Evolutionary conservation across 352 stramenopile genomes (phyloP).

Genomic region (Globisporangium camurandrum): DNA sequence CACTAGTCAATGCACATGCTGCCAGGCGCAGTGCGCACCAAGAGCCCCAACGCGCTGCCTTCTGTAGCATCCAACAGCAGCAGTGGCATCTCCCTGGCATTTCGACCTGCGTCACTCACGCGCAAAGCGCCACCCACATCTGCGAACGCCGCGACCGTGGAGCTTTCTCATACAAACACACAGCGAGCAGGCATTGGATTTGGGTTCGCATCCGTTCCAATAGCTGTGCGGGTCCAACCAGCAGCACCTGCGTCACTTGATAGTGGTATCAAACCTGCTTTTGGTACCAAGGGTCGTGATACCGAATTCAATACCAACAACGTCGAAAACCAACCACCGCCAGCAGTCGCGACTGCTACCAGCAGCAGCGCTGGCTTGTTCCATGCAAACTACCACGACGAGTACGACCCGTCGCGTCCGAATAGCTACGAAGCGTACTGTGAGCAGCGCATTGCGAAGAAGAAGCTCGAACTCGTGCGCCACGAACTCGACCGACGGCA

Average conservation of each 20-base stretch:
- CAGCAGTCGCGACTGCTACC: constrained; percentile 16
- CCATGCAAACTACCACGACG: constrained; percentile 67
- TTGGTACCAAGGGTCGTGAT: too few relatives aligned
- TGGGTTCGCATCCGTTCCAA: constrained; percentile 28
- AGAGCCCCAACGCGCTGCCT: constrained; percentile 20
- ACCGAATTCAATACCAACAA: too few relatives aligned
- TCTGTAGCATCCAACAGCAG: constrained; percentile 2
- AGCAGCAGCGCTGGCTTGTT: constrained; percentile 37
- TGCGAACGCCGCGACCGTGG: background rate
- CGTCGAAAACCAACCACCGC: too few relatives aligned
- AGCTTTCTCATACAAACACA: too few relatives aligned
- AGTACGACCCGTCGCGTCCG: constrained; percentile 81
- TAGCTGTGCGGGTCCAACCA: constrained; percentile 27
- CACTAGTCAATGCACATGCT: constrained; percentile 38
- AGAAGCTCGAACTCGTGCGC: constrained; percentile 80
- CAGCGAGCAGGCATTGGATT: constrained; percentile 18
- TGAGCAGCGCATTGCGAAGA: constrained; percentile 63
- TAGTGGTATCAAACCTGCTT: background rate
- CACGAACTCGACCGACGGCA: constrained; percentile 71
- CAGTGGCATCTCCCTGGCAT: constrained; percentile 36
- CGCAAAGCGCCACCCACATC: constrained; percentile 19
- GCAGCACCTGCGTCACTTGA: background rate
- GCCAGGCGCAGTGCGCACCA: constrained; percentile 32
- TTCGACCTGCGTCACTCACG: constrained; percentile 46
- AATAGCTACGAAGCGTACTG: constrained; percentile 89